Conservation (phyloP, 2,329 filamentous ascomycete species). For the Paraphoma chrysanthemicola region DNA sequence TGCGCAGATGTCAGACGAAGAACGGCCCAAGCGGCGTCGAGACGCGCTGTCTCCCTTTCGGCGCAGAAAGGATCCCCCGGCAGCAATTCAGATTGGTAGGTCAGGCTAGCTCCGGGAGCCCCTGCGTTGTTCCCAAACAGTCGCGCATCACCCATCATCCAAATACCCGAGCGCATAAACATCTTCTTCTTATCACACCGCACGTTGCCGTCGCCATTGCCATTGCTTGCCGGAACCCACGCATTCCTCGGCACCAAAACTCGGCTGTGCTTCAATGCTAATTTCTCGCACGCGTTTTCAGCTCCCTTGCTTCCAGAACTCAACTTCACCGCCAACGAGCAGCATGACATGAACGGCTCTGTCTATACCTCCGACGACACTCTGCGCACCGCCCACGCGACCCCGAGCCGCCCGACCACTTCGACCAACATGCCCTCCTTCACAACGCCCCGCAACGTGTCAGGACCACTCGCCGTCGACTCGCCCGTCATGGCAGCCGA, state of each 20-base stretch:
- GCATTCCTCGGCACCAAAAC: neutral
- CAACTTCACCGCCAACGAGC: constrained; percentile 19
- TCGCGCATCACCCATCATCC: constrained; percentile 20
- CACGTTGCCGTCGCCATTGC: constrained; percentile 13
- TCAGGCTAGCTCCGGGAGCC: constrained; percentile 12
- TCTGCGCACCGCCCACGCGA: constrained; percentile 17
- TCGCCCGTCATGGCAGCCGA: constrained; percentile 30
- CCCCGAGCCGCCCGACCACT: constrained; percentile 17
- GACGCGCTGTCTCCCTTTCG: constrained; percentile 9
- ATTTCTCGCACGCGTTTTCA: constrained; percentile 12
- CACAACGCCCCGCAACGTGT: constrained; percentile 38
- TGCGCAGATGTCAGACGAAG: neutral
- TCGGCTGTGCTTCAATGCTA: constrained; percentile 26
- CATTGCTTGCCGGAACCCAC: constrained; percentile 11
- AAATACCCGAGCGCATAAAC: constrained; percentile 21
- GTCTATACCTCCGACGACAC: constrained; percentile 10
- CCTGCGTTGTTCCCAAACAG: constrained; percentile 23
- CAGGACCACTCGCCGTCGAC: constrained; percentile 43
- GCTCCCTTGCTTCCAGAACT: constrained; percentile 30
- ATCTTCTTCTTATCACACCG: constrained; percentile 10
- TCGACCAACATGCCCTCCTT: constrained; percentile 34
- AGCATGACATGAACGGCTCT: constrained; percentile 42
- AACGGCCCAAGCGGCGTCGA: neutral
- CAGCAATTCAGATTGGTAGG: neutral
- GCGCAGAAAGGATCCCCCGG: constrained; percentile 3